Percentiles rank a stretch among this genome's conserved stretches.
phyloP scores from a whole-genome alignment of 495 filamentous ascomycete genomes.

The Evernia prunastri region DNA sequence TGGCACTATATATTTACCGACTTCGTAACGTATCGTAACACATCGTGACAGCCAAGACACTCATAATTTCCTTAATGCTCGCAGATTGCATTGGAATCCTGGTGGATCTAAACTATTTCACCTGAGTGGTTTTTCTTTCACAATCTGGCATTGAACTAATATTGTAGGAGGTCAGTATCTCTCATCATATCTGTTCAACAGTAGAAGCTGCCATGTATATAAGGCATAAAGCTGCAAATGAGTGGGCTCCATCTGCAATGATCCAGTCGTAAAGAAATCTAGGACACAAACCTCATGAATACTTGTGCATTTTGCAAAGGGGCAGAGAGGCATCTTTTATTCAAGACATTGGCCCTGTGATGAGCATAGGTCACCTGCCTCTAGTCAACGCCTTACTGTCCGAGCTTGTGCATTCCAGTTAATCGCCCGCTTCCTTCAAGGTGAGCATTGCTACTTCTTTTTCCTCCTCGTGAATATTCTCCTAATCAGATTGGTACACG shows the following conservation, averaged over 20 bases:
- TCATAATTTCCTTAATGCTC: not conserved
- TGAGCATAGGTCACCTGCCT: not conserved
- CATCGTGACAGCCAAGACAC: no score
- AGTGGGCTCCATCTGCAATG: not conserved
- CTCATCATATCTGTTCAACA: not conserved
- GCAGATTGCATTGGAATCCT: not conserved
- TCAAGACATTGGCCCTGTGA: not conserved
- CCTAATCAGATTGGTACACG: slow-evolving; percentile 35
- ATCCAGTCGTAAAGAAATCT: not conserved
- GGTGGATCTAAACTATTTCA: no score
- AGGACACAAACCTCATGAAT: not conserved
- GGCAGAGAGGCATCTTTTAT: not conserved
- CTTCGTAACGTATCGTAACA: no score
- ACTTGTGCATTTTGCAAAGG: not conserved
- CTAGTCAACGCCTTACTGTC: not conserved
- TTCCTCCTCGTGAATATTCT: slow-evolving; percentile 35
- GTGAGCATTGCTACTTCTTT: not conserved
- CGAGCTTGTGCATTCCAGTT: not conserved
- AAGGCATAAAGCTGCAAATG: not conserved
- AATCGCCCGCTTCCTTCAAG: not conserved
- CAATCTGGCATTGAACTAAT: not conserved
- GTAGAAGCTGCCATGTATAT: not conserved
- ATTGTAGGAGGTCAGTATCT: not conserved
- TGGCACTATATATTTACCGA: not conserved
- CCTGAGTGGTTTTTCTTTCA: no score